Evolutionary conservation across 1,284 basidiomycete genomes (phyloP), one percentile per base, ranked within the genome.

Genomic region (Cryptococcus neoformans): DNA sequence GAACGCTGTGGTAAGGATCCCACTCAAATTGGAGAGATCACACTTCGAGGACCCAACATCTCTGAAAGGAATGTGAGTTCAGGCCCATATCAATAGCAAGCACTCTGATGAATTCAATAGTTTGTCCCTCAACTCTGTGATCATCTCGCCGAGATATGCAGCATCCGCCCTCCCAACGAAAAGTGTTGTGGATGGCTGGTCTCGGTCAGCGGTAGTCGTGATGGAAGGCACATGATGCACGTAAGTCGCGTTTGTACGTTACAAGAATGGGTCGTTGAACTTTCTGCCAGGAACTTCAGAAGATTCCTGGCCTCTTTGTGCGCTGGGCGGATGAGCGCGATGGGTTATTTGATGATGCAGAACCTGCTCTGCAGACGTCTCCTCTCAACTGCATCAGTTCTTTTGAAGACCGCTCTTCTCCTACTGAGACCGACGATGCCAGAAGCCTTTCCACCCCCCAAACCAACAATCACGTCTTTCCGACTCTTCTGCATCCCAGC

Each of bases 41-140:
- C 28, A 28, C 28, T 28, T 28, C 28, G 28, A 28, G 28, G 28
- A 28, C 28, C 28, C 28, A 28, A 64, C 11, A 48, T 64, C 4
- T 17, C 54, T 2, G 69, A 73, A 45, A 57, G 57, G 12, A 63
- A 70, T 6, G 70, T 69, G 42, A 58, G 61, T 56, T 7, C 4
- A 40, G 11, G 16, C 16, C n/a, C 34, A 38, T 48, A 40, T 10
- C 21, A n/a, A 14, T 35, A 35, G 11, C 1, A 41, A 21, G 14
- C 37, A 37, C 16, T 40, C 56, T 59, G 38, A 59, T 28, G 34
- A 40, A 4, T 36, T 11, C 11, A 5, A 4, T 55, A 73, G 71
- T 65, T 73, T 49, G 48, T 72, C 4, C 65, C 65, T 3, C 36
- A 39, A 2, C 57, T 74, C 4, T 65, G 65, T 39, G 60, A 68